Evolutionary conservation across 345 rosid species (phyloP), one percentile per base, ranked within the genome.

Genomic region (Acer yangbiense): DNA sequence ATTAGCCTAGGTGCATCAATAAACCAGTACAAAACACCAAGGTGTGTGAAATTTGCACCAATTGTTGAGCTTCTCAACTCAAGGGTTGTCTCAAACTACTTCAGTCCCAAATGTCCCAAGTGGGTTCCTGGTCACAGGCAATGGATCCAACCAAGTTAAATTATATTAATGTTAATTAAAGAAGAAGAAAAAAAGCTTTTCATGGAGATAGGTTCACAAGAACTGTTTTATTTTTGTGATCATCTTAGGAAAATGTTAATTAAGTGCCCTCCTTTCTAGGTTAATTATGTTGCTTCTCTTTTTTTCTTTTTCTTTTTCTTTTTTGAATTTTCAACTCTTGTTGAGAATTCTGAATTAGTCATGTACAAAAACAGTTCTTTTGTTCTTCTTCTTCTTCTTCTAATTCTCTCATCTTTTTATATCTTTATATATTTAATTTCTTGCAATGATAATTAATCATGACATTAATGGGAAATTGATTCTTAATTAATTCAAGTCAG

Each of bases 21-120:
- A 17, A 93, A 93, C 82, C 98, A 95, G 86, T 95, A 95, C 86
- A 95, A 95, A 89, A 91, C 99, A 13, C 98, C 99, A 4, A 88
- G 99, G 84, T 95, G 99, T 71, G 97, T 95, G 79, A 95, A 95
- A 82, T 93, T 89, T 80, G 94, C 88, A 46, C 99, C 99, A 41
- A 91, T 95, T 75, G 81, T 95, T 67, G 98, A 95, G 93, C 92
- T 95, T 43, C 71, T 95, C 82, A 93, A 86, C 90, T 87, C 97
- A 7, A 91, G 92, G 91, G 93, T 83, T 66, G 81, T 82, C 66
- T 82, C 88, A 35, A 76, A 70, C 79, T 93, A 90, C 83, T 89
- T 87, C 78, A 93, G 95, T 81, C 98, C 98, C 9, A 95, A 95
- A 88, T 90, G 96, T 77, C 99, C 99, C 20, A 95, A 91, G 82